Conservation (phyloP, 75 land plant species). For the Cupressus sempervirens region DNA sequence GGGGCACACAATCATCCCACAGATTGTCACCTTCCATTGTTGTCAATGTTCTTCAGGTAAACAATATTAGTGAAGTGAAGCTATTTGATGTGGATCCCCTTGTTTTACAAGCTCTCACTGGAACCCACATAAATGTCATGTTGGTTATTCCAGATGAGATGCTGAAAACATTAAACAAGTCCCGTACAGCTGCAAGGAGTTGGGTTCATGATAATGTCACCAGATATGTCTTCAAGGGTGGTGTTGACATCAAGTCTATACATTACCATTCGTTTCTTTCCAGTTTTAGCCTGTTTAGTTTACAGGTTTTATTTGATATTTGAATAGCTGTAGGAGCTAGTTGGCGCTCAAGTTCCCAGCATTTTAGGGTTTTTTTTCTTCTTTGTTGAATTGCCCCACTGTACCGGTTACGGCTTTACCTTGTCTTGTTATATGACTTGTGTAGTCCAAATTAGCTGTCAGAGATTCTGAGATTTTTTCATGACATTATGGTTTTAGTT, state of each 20-base stretch:
- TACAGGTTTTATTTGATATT: background rate
- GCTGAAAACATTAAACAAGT: slow-evolving; percentile 44
- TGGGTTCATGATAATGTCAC: slow-evolving; percentile 89
- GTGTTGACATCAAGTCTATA: slow-evolving; percentile 11
- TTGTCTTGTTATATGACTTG: background rate
- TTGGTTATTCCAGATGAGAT: slow-evolving; percentile 61
- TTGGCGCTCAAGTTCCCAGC: background rate
- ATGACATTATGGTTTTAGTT: background rate
- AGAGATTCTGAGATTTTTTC: background rate
- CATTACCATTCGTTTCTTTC: background rate
- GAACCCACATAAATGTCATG: slow-evolving; percentile 52
- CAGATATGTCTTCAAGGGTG: slow-evolving; percentile 33
- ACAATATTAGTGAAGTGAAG: slow-evolving; percentile 64
- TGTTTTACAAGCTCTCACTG: slow-evolving; percentile 59
- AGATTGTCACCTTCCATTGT: slow-evolving; percentile 57
- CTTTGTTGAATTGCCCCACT: background rate
- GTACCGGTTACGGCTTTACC: background rate
- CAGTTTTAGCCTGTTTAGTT: background rate
- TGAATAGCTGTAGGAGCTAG: background rate
- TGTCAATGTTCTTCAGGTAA: slow-evolving; percentile 46
- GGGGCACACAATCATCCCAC: slow-evolving; percentile 61
- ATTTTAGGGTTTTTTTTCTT: background rate
- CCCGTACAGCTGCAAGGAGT: slow-evolving; percentile 44
- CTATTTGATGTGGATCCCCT: slow-evolving; percentile 71
- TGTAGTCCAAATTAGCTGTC: background rate